phyloP scores from a whole-genome alignment of 129 eudicot genomes.

The Apium graveolens region DNA sequence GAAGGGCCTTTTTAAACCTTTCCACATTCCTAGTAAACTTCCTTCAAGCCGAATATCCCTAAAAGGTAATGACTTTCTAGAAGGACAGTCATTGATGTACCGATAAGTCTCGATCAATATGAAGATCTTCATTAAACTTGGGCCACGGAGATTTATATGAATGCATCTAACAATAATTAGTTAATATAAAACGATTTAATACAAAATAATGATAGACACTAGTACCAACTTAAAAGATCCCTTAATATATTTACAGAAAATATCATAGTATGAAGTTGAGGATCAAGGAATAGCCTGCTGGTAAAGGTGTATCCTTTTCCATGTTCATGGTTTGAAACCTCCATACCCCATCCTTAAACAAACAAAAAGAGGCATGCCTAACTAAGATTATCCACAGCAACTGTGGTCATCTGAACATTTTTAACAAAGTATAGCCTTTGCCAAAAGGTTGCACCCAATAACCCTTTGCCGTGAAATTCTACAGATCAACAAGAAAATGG shows the following conservation, averaged over 20 bases:
- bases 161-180: not conserved
- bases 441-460: not conserved
- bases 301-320: not conserved
- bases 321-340: not conserved
- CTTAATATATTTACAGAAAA: not conserved
- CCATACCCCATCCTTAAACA: not conserved
- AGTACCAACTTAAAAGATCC: not conserved
- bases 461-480: not conserved
- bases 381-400: not conserved
- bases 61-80: not conserved
- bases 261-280: not conserved
- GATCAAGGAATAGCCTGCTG: not conserved
- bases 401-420: not conserved
- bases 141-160: not conserved
- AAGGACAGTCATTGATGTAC: not conserved
- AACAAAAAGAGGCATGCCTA: not conserved
- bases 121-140: not conserved
- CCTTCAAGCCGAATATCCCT: not conserved
- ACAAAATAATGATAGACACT: not conserved
- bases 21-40: not conserved
- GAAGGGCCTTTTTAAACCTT: not conserved
- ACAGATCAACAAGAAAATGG: not conserved
- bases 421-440: not conserved
- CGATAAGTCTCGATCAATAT: not conserved
- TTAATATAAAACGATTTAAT: not conserved